Evolutionary conservation across 208 protist genomes (phyloP).

Genomic region (Porcisia hertigi): DNA sequence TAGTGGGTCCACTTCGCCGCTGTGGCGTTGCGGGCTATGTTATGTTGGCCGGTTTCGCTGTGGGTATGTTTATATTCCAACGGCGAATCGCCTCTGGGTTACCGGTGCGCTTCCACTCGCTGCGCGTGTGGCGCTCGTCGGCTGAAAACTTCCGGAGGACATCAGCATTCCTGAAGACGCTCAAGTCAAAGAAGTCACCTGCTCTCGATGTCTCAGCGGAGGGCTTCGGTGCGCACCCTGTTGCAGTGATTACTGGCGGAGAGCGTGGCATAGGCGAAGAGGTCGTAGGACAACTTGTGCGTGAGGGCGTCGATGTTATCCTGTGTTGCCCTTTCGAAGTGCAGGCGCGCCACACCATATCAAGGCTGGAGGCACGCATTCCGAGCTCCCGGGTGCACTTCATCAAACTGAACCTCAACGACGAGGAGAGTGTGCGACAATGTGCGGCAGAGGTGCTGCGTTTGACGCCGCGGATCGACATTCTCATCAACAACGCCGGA

Average conservation of each 20-base stretch:
- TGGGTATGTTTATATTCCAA: slow-evolving; percentile 44
- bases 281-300: slow-evolving; percentile 41
- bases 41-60: slow-evolving; percentile 19
- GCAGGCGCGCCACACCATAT: slow-evolving; percentile 34
- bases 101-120: slow-evolving; percentile 33
- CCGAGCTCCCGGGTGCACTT: slow-evolving; percentile 13
- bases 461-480: slow-evolving; percentile 41
- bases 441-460: slow-evolving; percentile 29
- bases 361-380: slow-evolving; percentile 5
- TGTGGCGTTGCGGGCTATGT: slow-evolving; percentile 5
- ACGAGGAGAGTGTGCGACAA: slow-evolving; percentile 38
- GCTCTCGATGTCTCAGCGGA: neutral
- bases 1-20: slow-evolving; percentile 10
- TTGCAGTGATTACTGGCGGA: slow-evolving; percentile 51
- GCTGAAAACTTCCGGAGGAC: slow-evolving; percentile 43
- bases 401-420: slow-evolving; percentile 43
- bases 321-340: slow-evolving; percentile 50
- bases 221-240: slow-evolving; percentile 16
- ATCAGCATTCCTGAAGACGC: slow-evolving; percentile 28
- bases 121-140: slow-evolving; percentile 35
- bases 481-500: slow-evolving; percentile 65
- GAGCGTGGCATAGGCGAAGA: slow-evolving; percentile 48
- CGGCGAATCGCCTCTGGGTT: slow-evolving; percentile 51
- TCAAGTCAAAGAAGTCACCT: slow-evolving; percentile 11
- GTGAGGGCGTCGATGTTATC: slow-evolving; percentile 36